Conservation (phyloP, 495 filamentous ascomycete species). For the Xylaria cubensis region DNA sequence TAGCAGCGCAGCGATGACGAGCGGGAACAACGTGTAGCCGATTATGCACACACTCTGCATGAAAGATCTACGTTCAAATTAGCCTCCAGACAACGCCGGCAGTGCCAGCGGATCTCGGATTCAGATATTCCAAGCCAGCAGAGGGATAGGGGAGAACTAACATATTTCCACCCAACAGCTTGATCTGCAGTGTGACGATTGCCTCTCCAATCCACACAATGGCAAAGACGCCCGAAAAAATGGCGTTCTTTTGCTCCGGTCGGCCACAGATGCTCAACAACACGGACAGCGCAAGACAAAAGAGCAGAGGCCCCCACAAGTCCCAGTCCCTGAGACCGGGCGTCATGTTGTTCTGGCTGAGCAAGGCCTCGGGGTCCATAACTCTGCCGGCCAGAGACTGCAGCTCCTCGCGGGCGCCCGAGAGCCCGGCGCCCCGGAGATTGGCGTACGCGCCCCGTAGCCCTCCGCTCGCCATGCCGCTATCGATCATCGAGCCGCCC, state of each 20-base stretch:
- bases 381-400: slow-evolving; percentile 63
- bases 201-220: slow-evolving; percentile 97
- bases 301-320: slow-evolving; percentile 94
- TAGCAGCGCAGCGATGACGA: slow-evolving; percentile 90
- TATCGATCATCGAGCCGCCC: slow-evolving; percentile 74
- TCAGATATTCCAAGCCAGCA: not conserved
- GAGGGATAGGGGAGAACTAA: slow-evolving; percentile 55
- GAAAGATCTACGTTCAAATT: slow-evolving; percentile 72
- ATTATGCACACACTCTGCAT: slow-evolving; percentile 98
- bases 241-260: slow-evolving; percentile 77
- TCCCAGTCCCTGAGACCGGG: slow-evolving; percentile 94
- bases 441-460: slow-evolving; percentile 61
- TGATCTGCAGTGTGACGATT: slow-evolving; percentile 97
- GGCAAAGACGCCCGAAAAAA: slow-evolving; percentile 95
- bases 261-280: slow-evolving; percentile 80
- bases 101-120: not conserved
- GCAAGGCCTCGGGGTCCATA: slow-evolving; percentile 68
- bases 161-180: slow-evolving; percentile 97
- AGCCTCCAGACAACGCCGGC: slow-evolving; percentile 10
- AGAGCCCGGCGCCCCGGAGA: slow-evolving; percentile 54
- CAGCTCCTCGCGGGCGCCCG: slow-evolving; percentile 68
- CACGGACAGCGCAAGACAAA: slow-evolving; percentile 85
- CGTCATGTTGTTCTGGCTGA: slow-evolving; percentile 79
- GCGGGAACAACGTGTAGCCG: slow-evolving; percentile 97
- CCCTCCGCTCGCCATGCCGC: slow-evolving; percentile 38